These are phyloP conservation scores for Pisolithus orientalis DNA, from an alignment of 768 basidiomycete genomes.

Conservation along the genomic window DNA sequence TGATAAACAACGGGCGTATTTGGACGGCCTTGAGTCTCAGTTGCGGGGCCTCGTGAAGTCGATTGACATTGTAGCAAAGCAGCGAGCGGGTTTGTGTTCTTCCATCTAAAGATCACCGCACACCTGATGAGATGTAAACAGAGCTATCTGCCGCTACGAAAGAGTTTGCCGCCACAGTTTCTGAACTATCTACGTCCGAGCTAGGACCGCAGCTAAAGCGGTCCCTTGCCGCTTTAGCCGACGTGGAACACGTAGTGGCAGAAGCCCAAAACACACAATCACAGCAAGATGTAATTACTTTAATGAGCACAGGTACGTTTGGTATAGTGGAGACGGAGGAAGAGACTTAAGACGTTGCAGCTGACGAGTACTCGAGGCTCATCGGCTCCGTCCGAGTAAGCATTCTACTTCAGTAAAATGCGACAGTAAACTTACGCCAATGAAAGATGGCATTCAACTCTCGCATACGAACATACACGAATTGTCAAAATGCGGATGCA, in stretches of 20 bases:
- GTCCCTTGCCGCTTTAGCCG: constrained; percentile 63
- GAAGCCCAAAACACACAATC: constrained; percentile 71
- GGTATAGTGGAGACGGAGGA: background rate
- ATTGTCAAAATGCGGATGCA: constrained; percentile 76
- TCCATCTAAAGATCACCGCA: background rate
- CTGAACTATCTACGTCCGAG: constrained; percentile 70
- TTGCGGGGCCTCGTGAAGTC: constrained; percentile 81
- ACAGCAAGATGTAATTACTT: constrained; percentile 73
- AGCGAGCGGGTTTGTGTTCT: constrained; percentile 54
- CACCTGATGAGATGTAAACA: constrained; percentile 17
- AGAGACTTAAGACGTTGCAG: constrained; percentile 24
- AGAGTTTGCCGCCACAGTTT: constrained; percentile 75
- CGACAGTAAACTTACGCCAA: background rate
- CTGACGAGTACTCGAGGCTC: constrained; percentile 91
- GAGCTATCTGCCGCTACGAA: constrained; percentile 64
- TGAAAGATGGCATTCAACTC: constrained; percentile 79
- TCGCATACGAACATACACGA: constrained; percentile 74
- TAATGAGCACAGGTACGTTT: constrained; percentile 65
- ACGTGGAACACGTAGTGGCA: constrained; percentile 67
- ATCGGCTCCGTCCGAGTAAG: constrained; percentile 81
- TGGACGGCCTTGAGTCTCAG: constrained; percentile 88
- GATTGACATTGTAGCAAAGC: constrained; percentile 79
- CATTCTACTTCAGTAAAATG: constrained; percentile 4
- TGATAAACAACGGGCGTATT: constrained; percentile 74
- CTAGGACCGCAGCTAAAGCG: constrained; percentile 67